Evolutionary conservation across 2,329 filamentous ascomycete genomes (phyloP).

Genomic region (Periconia macrospinosa): DNA sequence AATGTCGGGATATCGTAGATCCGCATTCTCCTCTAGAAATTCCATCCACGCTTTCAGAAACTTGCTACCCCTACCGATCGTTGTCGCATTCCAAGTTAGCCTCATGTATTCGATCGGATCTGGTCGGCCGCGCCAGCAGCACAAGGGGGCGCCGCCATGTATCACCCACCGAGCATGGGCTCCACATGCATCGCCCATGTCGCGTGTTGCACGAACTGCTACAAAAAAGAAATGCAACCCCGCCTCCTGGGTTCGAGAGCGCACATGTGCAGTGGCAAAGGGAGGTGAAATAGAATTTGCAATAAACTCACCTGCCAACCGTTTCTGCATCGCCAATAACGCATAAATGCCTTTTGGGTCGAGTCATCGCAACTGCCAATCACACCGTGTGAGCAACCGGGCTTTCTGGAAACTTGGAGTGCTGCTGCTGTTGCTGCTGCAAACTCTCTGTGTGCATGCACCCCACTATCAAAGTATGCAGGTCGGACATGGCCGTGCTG

Average conservation of each 20-base stretch:
- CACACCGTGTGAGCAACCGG: slow-evolving; percentile 8
- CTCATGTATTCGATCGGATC: not conserved
- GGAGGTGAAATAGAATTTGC: slow-evolving; percentile 1
- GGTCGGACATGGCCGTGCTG: slow-evolving; percentile 16
- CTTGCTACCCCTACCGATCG: slow-evolving; percentile 66
- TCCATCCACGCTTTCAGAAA: slow-evolving; percentile 92
- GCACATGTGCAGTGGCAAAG: not conserved
- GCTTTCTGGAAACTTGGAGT: not conserved
- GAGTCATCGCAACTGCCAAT: slow-evolving; percentile 85
- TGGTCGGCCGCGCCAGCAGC: not conserved
- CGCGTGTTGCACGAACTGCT: slow-evolving; percentile 3
- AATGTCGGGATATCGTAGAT: slow-evolving; percentile 83
- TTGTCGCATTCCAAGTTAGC: not conserved
- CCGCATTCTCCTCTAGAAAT: slow-evolving; percentile 85
- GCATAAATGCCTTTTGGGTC: slow-evolving; percentile 85
- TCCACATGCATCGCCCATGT: slow-evolving; percentile 8
- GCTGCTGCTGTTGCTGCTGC: not conserved
- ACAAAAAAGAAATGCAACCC: not conserved
- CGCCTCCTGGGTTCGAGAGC: not conserved
- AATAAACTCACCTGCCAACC: slow-evolving; percentile 72
- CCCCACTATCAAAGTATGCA: slow-evolving; percentile 9
- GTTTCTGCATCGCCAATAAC: slow-evolving; percentile 95
- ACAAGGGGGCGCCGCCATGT: not conserved
- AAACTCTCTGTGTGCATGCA: not conserved
- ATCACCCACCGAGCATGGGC: no score